These are phyloP conservation scores for Solanum tarijense DNA, from an alignment of 257 asterid genomes.

Conservation along the genomic window DNA sequence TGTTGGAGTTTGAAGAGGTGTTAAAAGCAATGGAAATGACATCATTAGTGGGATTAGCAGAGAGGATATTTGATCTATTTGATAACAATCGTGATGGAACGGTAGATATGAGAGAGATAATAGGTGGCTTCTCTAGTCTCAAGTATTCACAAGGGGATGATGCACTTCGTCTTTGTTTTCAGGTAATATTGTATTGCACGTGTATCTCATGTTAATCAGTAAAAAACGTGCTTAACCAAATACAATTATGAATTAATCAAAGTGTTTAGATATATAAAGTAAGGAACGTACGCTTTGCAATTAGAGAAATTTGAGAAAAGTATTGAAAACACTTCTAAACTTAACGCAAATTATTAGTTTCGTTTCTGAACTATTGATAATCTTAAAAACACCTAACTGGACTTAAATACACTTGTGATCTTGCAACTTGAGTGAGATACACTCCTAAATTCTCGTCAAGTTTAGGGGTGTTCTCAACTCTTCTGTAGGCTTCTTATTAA, in stretches of 20 bases:
- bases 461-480: no score
- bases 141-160: conserved; percentile 82
- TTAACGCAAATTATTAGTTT: no score
- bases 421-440: no score
- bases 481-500: no score
- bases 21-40: conserved; percentile 70
- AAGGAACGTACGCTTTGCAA: neutral
- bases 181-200: conserved; percentile 21
- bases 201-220: neutral
- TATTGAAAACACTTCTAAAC: no score
- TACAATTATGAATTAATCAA: neutral
- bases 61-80: conserved; percentile 63
- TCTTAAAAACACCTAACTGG: no score
- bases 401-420: no score
- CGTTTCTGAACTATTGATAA: no score
- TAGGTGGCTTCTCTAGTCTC: conserved; percentile 74
- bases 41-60: conserved; percentile 55
- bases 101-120: conserved; percentile 76
- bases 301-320: no score
- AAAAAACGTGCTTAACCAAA: neutral
- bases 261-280: neutral
- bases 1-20: conserved; percentile 64
- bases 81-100: conserved; percentile 77
- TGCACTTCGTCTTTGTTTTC: conserved; percentile 79
- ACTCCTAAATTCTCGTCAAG: no score